These are phyloP conservation scores for Calonectria hawksworthii DNA, from an alignment of 2,329 filamentous ascomycete species.

Conservation along the genomic window DNA sequence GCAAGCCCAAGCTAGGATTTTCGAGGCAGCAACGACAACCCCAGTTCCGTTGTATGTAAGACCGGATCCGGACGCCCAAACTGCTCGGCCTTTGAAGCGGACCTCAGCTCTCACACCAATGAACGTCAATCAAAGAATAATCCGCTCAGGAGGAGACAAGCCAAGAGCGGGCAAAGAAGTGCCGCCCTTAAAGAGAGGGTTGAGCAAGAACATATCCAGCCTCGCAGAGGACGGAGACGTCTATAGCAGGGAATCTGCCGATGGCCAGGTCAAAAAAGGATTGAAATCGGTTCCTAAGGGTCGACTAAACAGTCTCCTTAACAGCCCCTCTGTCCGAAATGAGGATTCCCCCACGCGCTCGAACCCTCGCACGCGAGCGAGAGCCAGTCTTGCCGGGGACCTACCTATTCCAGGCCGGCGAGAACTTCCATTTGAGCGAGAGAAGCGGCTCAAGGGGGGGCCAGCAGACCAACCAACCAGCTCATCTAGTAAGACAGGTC, in stretches of 20 bases:
- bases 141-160: slow-evolving; percentile 41
- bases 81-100: slow-evolving; percentile 33
- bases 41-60: slow-evolving; percentile 38
- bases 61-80: slow-evolving; percentile 35
- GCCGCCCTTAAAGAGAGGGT: slow-evolving; percentile 36
- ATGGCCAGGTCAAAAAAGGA: slow-evolving; percentile 2
- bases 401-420: slow-evolving; percentile 56
- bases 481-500: slow-evolving; percentile 15
- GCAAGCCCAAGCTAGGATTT: slow-evolving; percentile 24
- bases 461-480: slow-evolving; percentile 27
- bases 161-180: neutral
- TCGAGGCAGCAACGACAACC: slow-evolving; percentile 29
- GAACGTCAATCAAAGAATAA: slow-evolving; percentile 50
- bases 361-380: slow-evolving; percentile 40
- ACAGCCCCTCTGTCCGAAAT: slow-evolving; percentile 44
- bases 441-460: slow-evolving; percentile 28
- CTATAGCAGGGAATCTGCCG: slow-evolving; percentile 38
- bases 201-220: slow-evolving; percentile 55
- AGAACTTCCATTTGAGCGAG: slow-evolving; percentile 54
- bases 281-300: slow-evolving; percentile 39
- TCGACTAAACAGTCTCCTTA: slow-evolving; percentile 52
- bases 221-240: slow-evolving; percentile 65
- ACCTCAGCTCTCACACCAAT: slow-evolving; percentile 54
- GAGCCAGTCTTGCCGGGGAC: slow-evolving; percentile 36
- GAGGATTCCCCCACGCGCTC: slow-evolving; percentile 45